Base-by-base conservation (phyloP, 2,329 filamentous ascomycete genomes). In the Ophiostoma triangulosporum region DNA sequence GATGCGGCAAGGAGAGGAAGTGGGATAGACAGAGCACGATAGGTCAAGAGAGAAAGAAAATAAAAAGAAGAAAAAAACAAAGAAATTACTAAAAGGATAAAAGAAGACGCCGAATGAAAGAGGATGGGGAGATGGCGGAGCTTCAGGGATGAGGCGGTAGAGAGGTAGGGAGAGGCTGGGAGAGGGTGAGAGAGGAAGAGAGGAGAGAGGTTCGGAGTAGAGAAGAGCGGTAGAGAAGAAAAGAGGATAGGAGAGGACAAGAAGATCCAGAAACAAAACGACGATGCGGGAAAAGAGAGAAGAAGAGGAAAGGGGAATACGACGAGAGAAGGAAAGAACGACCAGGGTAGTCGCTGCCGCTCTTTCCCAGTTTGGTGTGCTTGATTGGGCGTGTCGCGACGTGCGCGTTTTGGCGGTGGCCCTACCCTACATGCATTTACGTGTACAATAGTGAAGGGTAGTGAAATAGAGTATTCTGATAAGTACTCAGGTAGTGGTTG, bases 331-430 rank as follows among this genome's bases (percentile, higher is more conserved):
- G 27, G 27, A 26, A n/a, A 40, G 24, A 31, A 51, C 17, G 49
- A 51, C 32, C 20, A 20, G 20, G 35, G 32, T 24, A 15, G 22
- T 31, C 32, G n/a, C 24, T 17, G n/a, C 43, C 26, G 43, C 33
- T 51, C 50, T 35, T 45, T 52, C 38, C 38, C 46, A 32, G 24
- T 46, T 14, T 22, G 38, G 43, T 26, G 22, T 8, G 43, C n/a
- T 15, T 56, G 54, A 53, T 56, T 56, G 54, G 51, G 51, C 54
- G 36, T 38, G 50, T 56, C 54, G 51, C 54, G 50, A 56, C 35
- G 36, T 56, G 27, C 11, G 29, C 46, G 40, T 11, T 40, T 17
- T 6, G n/a, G n/a, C n/a, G n/a, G n/a, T n/a, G n/a, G n/a, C 36
- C 17, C 20, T 17, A 4, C 20, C 17, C 17, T 40, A 7, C 9